Evolutionary conservation across 2,329 filamentous ascomycete species (phyloP).

Genomic region (Albophoma yamanashiensis): DNA sequence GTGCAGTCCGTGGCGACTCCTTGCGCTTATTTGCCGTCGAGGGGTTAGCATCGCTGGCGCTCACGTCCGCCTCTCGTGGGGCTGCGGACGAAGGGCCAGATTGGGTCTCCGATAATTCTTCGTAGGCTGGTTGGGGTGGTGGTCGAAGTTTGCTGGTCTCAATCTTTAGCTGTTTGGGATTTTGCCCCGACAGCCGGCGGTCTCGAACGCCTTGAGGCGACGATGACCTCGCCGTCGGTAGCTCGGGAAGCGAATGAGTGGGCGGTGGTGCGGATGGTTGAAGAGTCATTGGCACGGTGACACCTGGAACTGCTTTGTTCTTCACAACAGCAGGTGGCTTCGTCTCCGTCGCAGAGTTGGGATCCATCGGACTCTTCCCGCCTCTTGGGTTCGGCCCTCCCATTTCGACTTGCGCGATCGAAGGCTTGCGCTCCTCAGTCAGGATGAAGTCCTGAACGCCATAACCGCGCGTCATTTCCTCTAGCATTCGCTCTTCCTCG

Average conservation of each 20-base stretch:
- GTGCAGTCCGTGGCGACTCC: too few species aligned
- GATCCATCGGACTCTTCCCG: constrained; percentile 64
- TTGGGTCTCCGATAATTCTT: not conserved
- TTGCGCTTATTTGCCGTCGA: not conserved
- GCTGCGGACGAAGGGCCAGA: not conserved
- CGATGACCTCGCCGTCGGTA: constrained; percentile 22
- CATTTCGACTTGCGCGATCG: constrained; percentile 40
- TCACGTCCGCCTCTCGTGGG: constrained; percentile 1
- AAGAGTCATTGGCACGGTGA: constrained; percentile 7
- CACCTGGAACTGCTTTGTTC: constrained; percentile 34
- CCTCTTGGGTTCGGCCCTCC: constrained; percentile 68
- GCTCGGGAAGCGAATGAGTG: constrained; percentile 32
- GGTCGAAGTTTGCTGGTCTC: constrained; percentile 48
- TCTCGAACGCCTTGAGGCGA: constrained; percentile 52
- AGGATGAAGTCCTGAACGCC: constrained; percentile 76
- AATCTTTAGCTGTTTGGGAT: constrained; percentile 76
- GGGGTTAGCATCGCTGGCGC: constrained; percentile 1
- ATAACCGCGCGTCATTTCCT: constrained; percentile 81
- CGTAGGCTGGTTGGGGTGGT: constrained; percentile 7
- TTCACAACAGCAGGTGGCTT: constrained; percentile 55
- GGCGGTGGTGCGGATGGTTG: constrained; percentile 35
- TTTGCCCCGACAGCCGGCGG: constrained; percentile 70
- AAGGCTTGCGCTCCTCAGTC: constrained; percentile 35
- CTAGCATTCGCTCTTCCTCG: constrained; percentile 68
- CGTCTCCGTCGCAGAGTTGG: constrained; percentile 30